Percentiles rank a stretch among this genome's conserved stretches.
phyloP scores from a whole-genome alignment of 176 grass and related monocot genomes.

The Panicum miliaceum region DNA sequence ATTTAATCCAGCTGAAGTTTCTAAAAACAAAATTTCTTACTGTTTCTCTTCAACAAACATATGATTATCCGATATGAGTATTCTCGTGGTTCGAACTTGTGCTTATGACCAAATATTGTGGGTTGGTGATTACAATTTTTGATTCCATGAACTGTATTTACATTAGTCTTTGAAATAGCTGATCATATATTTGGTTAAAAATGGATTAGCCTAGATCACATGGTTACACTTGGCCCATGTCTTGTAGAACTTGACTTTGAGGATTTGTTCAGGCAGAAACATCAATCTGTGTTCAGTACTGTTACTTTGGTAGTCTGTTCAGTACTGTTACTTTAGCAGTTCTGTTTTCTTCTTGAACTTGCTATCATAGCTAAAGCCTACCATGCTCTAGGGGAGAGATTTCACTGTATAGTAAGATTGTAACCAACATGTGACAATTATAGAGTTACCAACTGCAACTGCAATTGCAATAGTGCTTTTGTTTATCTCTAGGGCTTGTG shows the following conservation, averaged over 20 bases:
- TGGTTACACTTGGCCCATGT: background rate
- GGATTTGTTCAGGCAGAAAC: conserved; percentile 2
- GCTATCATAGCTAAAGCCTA: background rate
- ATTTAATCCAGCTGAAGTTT: background rate
- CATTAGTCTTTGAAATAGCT: background rate
- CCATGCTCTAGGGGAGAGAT: background rate
- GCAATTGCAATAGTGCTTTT: background rate
- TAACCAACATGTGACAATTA: background rate
- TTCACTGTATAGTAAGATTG: background rate
- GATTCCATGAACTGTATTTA: background rate
- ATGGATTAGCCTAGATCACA: background rate
- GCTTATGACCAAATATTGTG: background rate
- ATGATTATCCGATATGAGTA: background rate
- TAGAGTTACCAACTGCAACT: background rate
- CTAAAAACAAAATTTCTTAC: background rate
- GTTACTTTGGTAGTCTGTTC: background rate
- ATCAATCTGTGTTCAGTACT: background rate
- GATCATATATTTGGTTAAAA: conserved; percentile 3
- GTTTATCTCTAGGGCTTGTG: background rate
- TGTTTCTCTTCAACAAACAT: background rate
- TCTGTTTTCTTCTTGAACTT: conserved; percentile 13
- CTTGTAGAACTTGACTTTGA: conserved; percentile 13
- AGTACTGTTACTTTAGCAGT: conserved; percentile 1
- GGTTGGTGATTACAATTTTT: background rate
- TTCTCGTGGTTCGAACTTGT: background rate